phyloP scores from a whole-genome alignment of 352 stramenopile species.

The Blastocystis hominis region DNA sequence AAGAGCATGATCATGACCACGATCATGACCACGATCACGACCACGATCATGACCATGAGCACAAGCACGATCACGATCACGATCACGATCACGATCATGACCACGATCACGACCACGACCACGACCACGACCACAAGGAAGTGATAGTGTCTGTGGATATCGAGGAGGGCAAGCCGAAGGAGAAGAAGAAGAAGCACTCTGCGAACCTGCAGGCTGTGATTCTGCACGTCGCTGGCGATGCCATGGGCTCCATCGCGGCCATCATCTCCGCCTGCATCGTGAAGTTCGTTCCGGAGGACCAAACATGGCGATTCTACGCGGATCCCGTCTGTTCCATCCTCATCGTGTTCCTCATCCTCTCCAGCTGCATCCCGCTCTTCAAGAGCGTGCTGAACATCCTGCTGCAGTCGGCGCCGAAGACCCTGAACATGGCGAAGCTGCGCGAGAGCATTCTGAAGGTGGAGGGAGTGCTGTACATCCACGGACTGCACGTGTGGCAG shows the following conservation, averaged over 20 bases:
- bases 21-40: conserved; percentile 28
- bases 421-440: conserved; percentile 34
- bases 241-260: conserved; percentile 74
- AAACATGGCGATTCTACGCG: conserved; percentile 59
- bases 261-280: conserved; percentile 73
- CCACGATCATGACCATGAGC: conserved; percentile 58
- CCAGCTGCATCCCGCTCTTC: conserved; percentile 30
- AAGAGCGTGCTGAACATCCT: conserved; percentile 51
- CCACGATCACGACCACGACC: conserved; percentile 59
- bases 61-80: conserved; percentile 61
- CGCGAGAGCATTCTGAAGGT: neutral
- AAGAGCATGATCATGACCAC: conserved; percentile 44
- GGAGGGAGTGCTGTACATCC: neutral
- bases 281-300: conserved; percentile 65
- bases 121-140: conserved; percentile 62
- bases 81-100: conserved; percentile 55
- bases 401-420: conserved; percentile 30
- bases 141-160: neutral
- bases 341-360: conserved; percentile 72
- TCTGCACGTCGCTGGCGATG: conserved; percentile 76
- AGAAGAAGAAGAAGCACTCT: conserved; percentile 63
- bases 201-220: conserved; percentile 81
- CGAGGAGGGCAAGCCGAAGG: neutral
- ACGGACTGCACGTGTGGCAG: conserved; percentile 56
- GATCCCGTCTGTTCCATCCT: conserved; percentile 73